Base-by-base conservation (phyloP, 257 asterid genomes). In the Nicotiana otophora region DNA sequence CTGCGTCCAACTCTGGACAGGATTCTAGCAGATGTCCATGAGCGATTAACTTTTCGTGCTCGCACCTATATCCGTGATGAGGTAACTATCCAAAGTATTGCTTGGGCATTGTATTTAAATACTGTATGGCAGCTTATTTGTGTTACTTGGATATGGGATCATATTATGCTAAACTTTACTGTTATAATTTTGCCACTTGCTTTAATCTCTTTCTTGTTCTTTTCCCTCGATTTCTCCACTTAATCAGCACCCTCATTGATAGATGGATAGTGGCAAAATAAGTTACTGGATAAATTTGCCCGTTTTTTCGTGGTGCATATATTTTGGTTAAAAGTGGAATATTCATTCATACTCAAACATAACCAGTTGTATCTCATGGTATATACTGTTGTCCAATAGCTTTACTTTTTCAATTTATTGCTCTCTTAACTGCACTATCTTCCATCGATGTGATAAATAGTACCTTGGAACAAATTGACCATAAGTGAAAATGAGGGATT, bases 31-130 rank as follows among this genome's bases (percentile, higher is more conserved):
- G 98, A 96, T 92, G 95, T 94, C 74, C 99, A 94, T 20, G 99
- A 96, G 88, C 97, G 98, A 46, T 85, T 93, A 80, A 96, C 98
- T 72, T 96, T 96, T 66, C 98, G 99, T 83, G 98, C 99, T 77
- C 93, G 98, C 81, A 94, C 99, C 61, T 92, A 94, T 88, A 93
- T 96, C 26, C 91, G 94, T 33, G 98, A 96, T 88, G 99, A 94
- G 98, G 99, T 96, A 83, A 84, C 65, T 81, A 36, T 89, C 83
- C 65, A 58, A 74, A 74, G 39, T 74, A 74, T 48, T 74, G 36
- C 15, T 74, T 11, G n/a, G 42, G 26, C 26, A 48, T 74, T 74
- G 28, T 74, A 15, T 26, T 74, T 74, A 74, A 46, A 42, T 74
- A 42, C 26, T 74, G 42, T 48, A 46, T 74, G 62, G 80, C 2